These are phyloP conservation scores for Capsicum baccatum DNA, from an alignment of 257 asterid species.

Conservation along the genomic window DNA sequence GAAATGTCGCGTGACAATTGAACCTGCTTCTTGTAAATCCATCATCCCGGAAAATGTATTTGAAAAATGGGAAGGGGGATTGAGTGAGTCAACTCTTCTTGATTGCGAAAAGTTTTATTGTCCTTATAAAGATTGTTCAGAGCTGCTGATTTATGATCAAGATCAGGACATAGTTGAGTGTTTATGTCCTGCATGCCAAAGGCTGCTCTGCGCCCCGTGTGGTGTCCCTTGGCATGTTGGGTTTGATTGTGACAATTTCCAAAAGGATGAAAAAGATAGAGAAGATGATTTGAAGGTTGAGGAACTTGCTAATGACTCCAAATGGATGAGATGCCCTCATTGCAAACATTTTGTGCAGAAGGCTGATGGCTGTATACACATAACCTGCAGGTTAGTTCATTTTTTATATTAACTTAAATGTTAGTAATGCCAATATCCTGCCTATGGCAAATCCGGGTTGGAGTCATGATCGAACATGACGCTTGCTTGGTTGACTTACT, in stretches of 20 bases:
- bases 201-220: slow-evolving; percentile 8
- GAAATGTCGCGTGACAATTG: neutral
- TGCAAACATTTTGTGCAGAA: slow-evolving; percentile 32
- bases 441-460: no score
- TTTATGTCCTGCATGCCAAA: slow-evolving; percentile 5
- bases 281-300: slow-evolving; percentile 18
- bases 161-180: neutral
- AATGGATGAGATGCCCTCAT: slow-evolving; percentile 27
- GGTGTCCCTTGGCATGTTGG: slow-evolving; percentile 29
- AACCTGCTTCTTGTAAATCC: slow-evolving; percentile 7
- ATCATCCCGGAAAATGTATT: slow-evolving; percentile 5
- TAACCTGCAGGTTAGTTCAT: slow-evolving; percentile 26
- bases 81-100: slow-evolving; percentile 1
- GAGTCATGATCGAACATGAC: no score
- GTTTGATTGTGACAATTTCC: neutral
- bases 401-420: no score
- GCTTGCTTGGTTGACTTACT: no score
- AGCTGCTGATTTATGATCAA: neutral
- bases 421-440: no score
- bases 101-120: slow-evolving; percentile 6
- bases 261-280: slow-evolving; percentile 5
- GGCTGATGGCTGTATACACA: slow-evolving; percentile 26
- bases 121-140: slow-evolving; percentile 30
- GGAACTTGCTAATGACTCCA: slow-evolving; percentile 12
- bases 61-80: neutral